Evolutionary conservation across 2,329 filamentous ascomycete genomes (phyloP).

Genomic region (Graphilbum ipis-grandicollis): DNA sequence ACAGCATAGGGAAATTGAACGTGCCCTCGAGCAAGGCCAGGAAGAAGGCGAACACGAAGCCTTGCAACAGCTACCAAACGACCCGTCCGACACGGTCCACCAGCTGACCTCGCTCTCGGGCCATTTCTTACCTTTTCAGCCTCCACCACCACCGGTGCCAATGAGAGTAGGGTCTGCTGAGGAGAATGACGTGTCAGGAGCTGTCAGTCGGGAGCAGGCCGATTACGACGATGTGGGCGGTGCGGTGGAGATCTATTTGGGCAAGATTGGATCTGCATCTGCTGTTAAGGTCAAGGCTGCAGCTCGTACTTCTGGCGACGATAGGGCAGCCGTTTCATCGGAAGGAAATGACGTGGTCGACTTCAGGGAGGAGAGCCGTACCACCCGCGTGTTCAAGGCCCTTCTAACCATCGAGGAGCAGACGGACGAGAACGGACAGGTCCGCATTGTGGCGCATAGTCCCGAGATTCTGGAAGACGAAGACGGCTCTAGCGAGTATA

Average conservation of each 20-base stretch:
- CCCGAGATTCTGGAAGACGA: constrained; percentile 35
- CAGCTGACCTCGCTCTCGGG: constrained; percentile 52
- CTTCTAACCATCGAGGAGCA: constrained; percentile 52
- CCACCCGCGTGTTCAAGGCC: constrained; percentile 42
- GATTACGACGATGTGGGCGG: no score
- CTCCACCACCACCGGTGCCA: constrained; percentile 63
- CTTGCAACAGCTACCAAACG: constrained; percentile 28
- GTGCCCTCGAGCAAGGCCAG: constrained; percentile 1
- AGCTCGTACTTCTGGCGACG: neutral
- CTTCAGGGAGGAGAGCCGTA: constrained; percentile 14
- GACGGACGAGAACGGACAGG: constrained; percentile 38
- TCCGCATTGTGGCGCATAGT: constrained; percentile 43
- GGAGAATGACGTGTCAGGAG: constrained; percentile 15
- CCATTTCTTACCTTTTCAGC: constrained; percentile 63
- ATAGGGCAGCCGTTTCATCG: constrained; percentile 10
- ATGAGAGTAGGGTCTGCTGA: constrained; percentile 11
- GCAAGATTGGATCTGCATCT: no score
- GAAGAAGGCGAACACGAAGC: constrained; percentile 22
- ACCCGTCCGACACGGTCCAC: constrained; percentile 41
- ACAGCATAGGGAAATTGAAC: constrained; percentile 1
- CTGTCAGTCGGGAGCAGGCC: constrained; percentile 19
- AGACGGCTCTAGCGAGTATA: neutral
- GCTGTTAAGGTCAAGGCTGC: no score
- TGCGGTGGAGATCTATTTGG: no score
- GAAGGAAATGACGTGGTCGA: constrained; percentile 12